phyloP scores from a whole-genome alignment of 2,329 filamentous ascomycete species.

The Penicillium brevicompactum region DNA sequence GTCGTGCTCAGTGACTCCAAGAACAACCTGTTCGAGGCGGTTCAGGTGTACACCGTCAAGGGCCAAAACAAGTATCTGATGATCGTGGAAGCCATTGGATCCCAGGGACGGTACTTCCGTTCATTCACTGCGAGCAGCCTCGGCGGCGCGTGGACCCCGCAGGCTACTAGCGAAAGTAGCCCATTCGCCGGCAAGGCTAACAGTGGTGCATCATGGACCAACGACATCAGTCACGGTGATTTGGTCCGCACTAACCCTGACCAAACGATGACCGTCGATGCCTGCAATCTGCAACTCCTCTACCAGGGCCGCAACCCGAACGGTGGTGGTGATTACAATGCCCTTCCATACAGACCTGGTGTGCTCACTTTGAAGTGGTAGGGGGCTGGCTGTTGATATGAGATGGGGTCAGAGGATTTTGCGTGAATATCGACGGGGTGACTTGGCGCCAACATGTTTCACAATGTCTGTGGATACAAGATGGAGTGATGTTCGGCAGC shows the following conservation, averaged over 20 bases:
- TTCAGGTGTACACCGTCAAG: constrained; percentile 64
- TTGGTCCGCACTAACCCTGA: constrained; percentile 58
- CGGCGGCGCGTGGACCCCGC: constrained; percentile 58
- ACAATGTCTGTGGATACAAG: too few relatives aligned
- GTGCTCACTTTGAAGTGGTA: constrained; percentile 50
- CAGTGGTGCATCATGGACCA: constrained; percentile 65
- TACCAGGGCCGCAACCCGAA: constrained; percentile 60
- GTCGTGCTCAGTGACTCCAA: constrained; percentile 56
- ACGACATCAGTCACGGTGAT: constrained; percentile 68
- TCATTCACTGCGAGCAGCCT: constrained; percentile 64
- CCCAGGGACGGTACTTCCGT: constrained; percentile 64
- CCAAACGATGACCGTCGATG: constrained; percentile 64
- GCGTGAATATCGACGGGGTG: too few relatives aligned
- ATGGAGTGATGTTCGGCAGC: too few relatives aligned
- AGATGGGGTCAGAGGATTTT: too few relatives aligned
- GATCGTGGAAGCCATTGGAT: constrained; percentile 65
- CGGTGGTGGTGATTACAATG: constrained; percentile 50
- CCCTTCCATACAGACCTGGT: constrained; percentile 58
- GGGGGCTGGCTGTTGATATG: too few relatives aligned
- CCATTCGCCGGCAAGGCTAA: constrained; percentile 68
- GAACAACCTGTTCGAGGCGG: constrained; percentile 66
- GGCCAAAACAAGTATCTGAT: constrained; percentile 63
- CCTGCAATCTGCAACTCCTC: constrained; percentile 65
- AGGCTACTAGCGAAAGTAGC: constrained; percentile 56
- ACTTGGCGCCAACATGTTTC: too few relatives aligned